Conservation (phyloP, 2,329 filamentous ascomycete genomes). For the Diplocarpon rosae region DNA sequence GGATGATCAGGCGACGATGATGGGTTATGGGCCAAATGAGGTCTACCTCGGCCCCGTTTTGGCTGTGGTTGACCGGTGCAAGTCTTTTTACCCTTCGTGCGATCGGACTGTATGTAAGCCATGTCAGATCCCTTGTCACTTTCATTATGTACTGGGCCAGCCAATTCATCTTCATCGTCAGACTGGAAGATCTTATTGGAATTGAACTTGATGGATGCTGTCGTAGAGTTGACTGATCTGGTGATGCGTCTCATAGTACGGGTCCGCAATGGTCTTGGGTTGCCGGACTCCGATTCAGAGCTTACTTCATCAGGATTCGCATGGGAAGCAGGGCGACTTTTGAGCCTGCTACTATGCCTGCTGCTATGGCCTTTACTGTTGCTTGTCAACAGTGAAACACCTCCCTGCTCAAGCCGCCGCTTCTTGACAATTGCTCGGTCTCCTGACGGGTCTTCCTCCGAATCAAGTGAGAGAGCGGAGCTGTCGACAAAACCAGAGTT, state of each 20-base stretch:
- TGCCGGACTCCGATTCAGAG: slow-evolving; percentile 10
- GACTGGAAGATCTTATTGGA: slow-evolving; percentile 1
- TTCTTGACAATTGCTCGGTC: slow-evolving; percentile 15
- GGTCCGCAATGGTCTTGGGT: not conserved
- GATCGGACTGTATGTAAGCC: slow-evolving; percentile 37
- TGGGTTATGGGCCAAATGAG: slow-evolving; percentile 7
- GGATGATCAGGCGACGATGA: slow-evolving; percentile 14
- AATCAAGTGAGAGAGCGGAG: slow-evolving; percentile 9
- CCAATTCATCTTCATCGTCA: slow-evolving; percentile 20
- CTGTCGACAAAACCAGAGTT: slow-evolving; percentile 16
- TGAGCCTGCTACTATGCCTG: slow-evolving; percentile 1
- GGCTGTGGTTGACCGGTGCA: slow-evolving; percentile 3
- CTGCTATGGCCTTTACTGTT: slow-evolving; percentile 15
- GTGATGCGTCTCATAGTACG: slow-evolving; percentile 3
- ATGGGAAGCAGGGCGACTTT: slow-evolving; percentile 10
- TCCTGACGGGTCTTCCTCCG: slow-evolving; percentile 14
- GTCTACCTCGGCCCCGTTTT: slow-evolving; percentile 3
- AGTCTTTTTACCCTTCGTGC: slow-evolving; percentile 7
- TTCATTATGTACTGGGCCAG: slow-evolving; percentile 12
- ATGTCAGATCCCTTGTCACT: slow-evolving; percentile 29
- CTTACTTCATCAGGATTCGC: slow-evolving; percentile 7
- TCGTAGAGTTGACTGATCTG: not conserved
- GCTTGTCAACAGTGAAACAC: slow-evolving; percentile 10
- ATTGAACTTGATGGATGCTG: not conserved
- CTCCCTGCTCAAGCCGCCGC: slow-evolving; percentile 17